Evolutionary conservation across 768 basidiomycete genomes (phyloP), one percentile per base, ranked within the genome.

Genomic region (Mycena venus): DNA sequence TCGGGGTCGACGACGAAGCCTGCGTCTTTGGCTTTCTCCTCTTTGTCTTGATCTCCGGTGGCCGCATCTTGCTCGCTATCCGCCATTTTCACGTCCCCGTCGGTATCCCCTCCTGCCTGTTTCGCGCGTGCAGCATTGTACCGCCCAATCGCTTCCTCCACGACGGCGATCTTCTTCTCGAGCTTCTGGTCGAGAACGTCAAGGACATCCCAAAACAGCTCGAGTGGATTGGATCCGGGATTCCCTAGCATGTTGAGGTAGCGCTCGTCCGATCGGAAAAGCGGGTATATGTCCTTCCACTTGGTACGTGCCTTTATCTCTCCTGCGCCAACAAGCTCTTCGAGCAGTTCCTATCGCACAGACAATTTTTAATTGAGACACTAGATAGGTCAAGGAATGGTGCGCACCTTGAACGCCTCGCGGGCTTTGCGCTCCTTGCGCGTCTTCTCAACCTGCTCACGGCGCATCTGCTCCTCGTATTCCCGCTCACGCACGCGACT

Each of bases 151-250:
- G 88, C 92, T 34, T 86, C 88, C 71, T 93, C 92, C 4, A 94
- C 91, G 34, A 90, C 79, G n/a, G 88, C 88, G 21, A 95, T 92
- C 79, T 95, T 95, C 23, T 89, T 88, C 73, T 97, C 96, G 21
- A 98, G 89, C 75, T 92, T 90, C 80, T 97, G 95, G 79, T 96
- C 97, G 3, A 98, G 88, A 49, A 86, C 88, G 82, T 99, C 98
- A 55, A 98, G 93, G 12, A 89, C 81, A 83, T 99, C 98, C 96
- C 97, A 98, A 84, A 98, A 99, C 5, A 99, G 89, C 79, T 99
- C 98, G 34, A 99, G 88, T 1, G 98, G 97, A 77, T 95, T 97
- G 2, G 96, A 98, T 17, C 98, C 98, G 10, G 95, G 95, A 78
- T 94, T 95, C 19, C 98, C 98, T 21, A 99, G 91, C 83, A 99